phyloP scores from a whole-genome alignment of 805 yeast genomes.

The Cyberlindnera meyerae region DNA sequence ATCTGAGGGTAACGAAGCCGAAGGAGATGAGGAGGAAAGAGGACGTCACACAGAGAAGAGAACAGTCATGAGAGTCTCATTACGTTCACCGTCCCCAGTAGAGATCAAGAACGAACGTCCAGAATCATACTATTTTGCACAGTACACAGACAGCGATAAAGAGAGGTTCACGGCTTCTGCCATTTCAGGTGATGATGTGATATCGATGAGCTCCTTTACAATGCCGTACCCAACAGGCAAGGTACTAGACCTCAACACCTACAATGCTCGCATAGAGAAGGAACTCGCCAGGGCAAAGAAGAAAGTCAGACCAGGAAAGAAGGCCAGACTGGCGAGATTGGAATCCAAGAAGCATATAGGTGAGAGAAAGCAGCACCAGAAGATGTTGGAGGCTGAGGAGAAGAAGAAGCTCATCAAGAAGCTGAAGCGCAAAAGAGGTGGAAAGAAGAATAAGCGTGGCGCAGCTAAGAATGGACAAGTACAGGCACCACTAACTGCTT shows the following conservation, averaged over 20 bases:
- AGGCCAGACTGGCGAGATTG: conserved; percentile 16
- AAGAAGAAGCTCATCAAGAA: conserved; percentile 21
- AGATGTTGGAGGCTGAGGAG: conserved; percentile 11
- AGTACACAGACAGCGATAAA: conserved; percentile 8
- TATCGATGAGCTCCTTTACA: neutral
- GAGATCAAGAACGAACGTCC: conserved; percentile 21
- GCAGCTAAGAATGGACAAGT: neutral
- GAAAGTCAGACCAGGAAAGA: conserved; percentile 24
- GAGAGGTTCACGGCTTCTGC: conserved; percentile 13
- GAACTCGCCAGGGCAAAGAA: conserved; percentile 10
- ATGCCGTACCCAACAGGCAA: conserved; percentile 9
- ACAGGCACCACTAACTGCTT: no score
- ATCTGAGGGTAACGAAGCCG: no score
- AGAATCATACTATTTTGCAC: conserved; percentile 18
- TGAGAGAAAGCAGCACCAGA: conserved; percentile 9
- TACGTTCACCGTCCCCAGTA: conserved; percentile 25
- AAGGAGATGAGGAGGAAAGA: conserved; percentile 11
- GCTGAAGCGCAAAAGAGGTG: conserved; percentile 21
- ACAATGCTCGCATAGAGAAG: conserved; percentile 15
- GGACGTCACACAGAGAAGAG: conserved; percentile 9
- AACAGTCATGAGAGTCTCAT: conserved; percentile 15
- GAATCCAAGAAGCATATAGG: conserved; percentile 10
- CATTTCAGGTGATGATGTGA: conserved; percentile 17
- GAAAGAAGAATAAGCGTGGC: conserved; percentile 15
- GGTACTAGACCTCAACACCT: conserved; percentile 13